Evolutionary conservation across 1,139 yeast genomes (phyloP), one percentile per base, ranked within the genome.

Genomic region (Debaryomyces udenii): DNA sequence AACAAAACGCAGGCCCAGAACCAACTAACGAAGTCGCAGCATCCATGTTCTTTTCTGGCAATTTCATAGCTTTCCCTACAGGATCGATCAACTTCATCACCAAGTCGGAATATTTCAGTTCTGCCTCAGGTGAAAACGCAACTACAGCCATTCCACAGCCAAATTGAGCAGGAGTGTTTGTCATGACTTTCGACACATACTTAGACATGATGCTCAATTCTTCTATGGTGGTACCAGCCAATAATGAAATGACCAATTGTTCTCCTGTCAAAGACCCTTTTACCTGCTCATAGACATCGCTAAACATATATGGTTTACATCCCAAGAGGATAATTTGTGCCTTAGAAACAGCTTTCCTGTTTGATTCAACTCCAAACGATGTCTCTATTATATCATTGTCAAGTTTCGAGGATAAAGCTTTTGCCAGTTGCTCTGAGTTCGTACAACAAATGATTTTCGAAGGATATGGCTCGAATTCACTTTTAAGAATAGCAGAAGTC

Each of bases 11-110:
- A 1, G 98, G 97, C 1, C 97, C 98, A 2, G 96, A 88, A 1
- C 99, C 99, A 46, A 95, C 90, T 42, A 93, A 75, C 0, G 97
- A 86, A 9, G 98, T 93, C 38, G 96, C 96, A 6, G 94, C 96
- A 58, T 93, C 98, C 91, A 91, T 91, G 64, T 89, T 88, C 61
- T 86, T 86, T 64, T 93, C 91, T 44, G 96, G 85, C 52, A 81
- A 78, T 61, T 86, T 86, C 59, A 84, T 70, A 31, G 86, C 84
- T 57, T 76, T 69, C 31, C 96, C 90, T 45, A 86, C 80, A 36
- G 89, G 82, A 36, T 74, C 68, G 34, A 83, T 74, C 48, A 84
- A 67, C 48, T 78, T 74, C 70, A 77, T 66, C 24, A 83, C 86
- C 46, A 81, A 61, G 6, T 72, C 69, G 45, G 71, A 72, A 53